These are phyloP conservation scores for Lithospermum erythrorhizon DNA, from an alignment of 257 asterid genomes.

Conservation along the genomic window DNA sequence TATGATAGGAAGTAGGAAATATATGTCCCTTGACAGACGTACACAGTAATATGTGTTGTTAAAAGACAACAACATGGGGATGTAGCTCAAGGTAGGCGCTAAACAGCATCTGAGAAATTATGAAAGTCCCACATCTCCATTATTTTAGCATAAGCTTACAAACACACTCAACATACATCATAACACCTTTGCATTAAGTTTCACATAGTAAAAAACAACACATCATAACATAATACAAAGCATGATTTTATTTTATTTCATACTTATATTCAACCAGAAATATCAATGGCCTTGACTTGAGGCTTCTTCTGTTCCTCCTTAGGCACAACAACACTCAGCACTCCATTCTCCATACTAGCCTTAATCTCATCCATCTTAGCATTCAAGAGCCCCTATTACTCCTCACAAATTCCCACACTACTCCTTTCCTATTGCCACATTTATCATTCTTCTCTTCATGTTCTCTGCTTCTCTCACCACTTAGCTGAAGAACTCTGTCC, in stretches of 20 bases:
- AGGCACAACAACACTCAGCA: constrained; percentile 2
- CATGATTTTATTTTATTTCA: too few relatives aligned
- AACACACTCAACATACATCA: not conserved
- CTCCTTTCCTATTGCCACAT: constrained; percentile 9
- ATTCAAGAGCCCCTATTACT: not conserved
- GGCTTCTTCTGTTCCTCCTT: constrained; percentile 3
- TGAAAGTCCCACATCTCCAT: too few relatives aligned
- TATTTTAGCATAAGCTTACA: not conserved
- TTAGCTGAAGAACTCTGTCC: not conserved
- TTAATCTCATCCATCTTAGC: constrained; percentile 2
- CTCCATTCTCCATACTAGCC: constrained; percentile 4
- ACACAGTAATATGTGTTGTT: too few relatives aligned
- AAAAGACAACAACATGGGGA: too few relatives aligned
- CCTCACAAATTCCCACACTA: not conserved
- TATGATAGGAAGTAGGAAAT: too few relatives aligned
- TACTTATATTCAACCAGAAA: not conserved
- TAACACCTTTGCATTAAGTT: too few relatives aligned
- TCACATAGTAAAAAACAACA: too few relatives aligned
- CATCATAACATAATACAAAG: too few relatives aligned
- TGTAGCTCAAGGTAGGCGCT: too few relatives aligned
- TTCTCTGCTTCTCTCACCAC: not conserved
- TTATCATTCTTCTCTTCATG: constrained; percentile 2
- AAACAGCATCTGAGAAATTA: too few relatives aligned
- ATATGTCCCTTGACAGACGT: too few relatives aligned
- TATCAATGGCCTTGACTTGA: constrained; percentile 1